Percentiles rank a stretch among this genome's conserved stretches.
phyloP scores from a whole-genome alignment of 768 basidiomycete species.

The Boletus sp. region DNA sequence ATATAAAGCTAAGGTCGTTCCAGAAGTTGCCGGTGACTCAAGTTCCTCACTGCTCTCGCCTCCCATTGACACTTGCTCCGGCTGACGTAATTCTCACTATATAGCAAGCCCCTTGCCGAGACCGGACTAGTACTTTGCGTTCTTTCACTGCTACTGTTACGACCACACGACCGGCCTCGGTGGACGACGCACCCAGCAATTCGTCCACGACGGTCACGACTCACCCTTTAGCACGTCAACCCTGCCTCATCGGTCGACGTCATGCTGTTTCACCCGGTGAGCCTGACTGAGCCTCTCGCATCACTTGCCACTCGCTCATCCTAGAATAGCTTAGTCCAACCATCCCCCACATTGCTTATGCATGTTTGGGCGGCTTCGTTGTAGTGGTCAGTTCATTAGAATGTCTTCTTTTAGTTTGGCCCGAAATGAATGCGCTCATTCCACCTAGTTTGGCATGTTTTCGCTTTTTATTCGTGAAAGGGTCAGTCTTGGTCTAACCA shows the following conservation, averaged over 20 bases:
- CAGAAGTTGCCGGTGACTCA: background rate
- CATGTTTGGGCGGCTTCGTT: slow-evolving; percentile 78
- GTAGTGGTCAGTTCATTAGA: slow-evolving; percentile 53
- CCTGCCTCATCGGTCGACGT: slow-evolving; percentile 17
- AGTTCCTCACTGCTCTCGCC: no score
- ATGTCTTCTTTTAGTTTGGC: background rate
- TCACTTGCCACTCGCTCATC: slow-evolving; percentile 1
- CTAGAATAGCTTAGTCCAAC: slow-evolving; percentile 43
- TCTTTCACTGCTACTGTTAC: background rate
- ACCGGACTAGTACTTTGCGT: background rate
- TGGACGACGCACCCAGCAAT: background rate
- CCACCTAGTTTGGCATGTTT: slow-evolving; percentile 85
- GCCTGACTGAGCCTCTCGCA: slow-evolving; percentile 16
- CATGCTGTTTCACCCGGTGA: slow-evolving; percentile 53
- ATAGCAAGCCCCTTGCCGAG: slow-evolving; percentile 6
- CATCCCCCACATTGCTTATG: slow-evolving; percentile 73
- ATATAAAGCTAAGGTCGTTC: background rate
- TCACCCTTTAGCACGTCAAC: background rate
- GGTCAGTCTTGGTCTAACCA: slow-evolving; percentile 37
- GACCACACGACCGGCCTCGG: slow-evolving; percentile 2
- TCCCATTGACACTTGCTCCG: no score
- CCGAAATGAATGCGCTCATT: background rate
- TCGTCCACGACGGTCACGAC: slow-evolving; percentile 6
- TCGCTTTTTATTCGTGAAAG: slow-evolving; percentile 88
- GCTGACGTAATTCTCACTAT: slow-evolving; percentile 20